Evolutionary conservation across 768 basidiomycete species (phyloP), one percentile per base, ranked within the genome.

Genomic region (Phylloporus rhodoxanthus): DNA sequence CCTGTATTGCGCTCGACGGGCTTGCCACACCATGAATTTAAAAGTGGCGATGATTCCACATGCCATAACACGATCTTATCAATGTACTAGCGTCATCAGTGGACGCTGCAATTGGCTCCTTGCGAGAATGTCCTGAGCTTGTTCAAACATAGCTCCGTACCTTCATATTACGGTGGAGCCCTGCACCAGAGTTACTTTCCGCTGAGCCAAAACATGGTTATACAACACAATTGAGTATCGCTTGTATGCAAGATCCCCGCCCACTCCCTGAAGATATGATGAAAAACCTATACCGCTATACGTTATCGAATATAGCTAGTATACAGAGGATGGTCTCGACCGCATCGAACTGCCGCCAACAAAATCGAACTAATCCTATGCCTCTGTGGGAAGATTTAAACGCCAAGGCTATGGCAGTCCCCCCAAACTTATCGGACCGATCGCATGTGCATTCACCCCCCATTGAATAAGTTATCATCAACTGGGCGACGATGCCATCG

Each of bases 1-100:
- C 40, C 40, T 21, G 26, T 15, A 36, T 34, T 26, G 17, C 10
- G 19, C n/a, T 36, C 1, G 15, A 20, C 39, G 47, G 47, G 47
- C 32, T 48, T 33, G 48, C 48, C 47, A 41, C 39, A 15, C 47
- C 46, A 30, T 47, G 33, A 9, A 39, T 21, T 39, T 23, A 39
- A 21, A 20, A 14, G 20, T 30, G 29, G 21, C 20, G 20, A 30
- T 47, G 37, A 21, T 29, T 32, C 8, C 37, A n/a, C 47, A 33
- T 36, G n/a, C 23, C 40, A 25, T 33, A 29, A 23, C 10, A 9
- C 17, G 15, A 26, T 26, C 32, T 26, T 34, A 34, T 42, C 40
- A 9, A 7, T 8, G 21, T 29, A 23, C 9, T n/a, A 17, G 37
- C 17, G 21, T 19, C 44, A 14, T 34, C n/a, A n/a, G 44, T 20